Base-by-base conservation (phyloP, 1,139 yeast genomes). In the Saccharomyces pastorianus region DNA sequence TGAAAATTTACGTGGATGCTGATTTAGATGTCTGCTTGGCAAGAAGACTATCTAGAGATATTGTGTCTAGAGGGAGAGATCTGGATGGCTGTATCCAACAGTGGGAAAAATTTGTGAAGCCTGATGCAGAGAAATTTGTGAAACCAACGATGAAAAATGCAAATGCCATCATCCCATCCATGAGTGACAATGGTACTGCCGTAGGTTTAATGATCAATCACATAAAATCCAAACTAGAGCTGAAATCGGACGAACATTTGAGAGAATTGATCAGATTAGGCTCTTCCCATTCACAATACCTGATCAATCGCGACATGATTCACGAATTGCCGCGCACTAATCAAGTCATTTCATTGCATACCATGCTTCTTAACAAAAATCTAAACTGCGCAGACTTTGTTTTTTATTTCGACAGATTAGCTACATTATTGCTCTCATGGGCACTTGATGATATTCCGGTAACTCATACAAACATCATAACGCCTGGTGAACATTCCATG, bases 11-110 rank as follows among this genome's bases (percentile, higher is more conserved):
- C 68, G 97, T 93, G 7, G 97, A 93, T 64, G 95, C 98, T 1
- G 98, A 90, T 65, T 76, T 91, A 61, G 99, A 93, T 66, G 79
- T 91, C 20, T 93, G 99, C 70, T 76, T 93, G 59, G 93, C 96
- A 1, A 77, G 99, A 62, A 77, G 99, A 63, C 73, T 93, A 51
- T 81, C 89, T 6, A 77, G 99, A 63, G 99, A 93, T 68, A 90
- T 90, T 52, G 75, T 88, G 23, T 83, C 84, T 58, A 76, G 99
- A 58, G 96, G 96, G 1, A 75, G 99, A 58, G 96, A 90, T 63
- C 73, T 91, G 46, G 76, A 73, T 3, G 95, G 96, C 1, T 87
- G 91, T 31, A 78, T 93, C 60, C 78, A 81, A 59, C 99, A 93
- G 67, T 93, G 98, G 98, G 85, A 87, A 60, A 72, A 74, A 26